Evolutionary conservation across 495 filamentous ascomycete species (phyloP), one percentile per base, ranked within the genome.

Genomic region (Tuber calosporum): DNA sequence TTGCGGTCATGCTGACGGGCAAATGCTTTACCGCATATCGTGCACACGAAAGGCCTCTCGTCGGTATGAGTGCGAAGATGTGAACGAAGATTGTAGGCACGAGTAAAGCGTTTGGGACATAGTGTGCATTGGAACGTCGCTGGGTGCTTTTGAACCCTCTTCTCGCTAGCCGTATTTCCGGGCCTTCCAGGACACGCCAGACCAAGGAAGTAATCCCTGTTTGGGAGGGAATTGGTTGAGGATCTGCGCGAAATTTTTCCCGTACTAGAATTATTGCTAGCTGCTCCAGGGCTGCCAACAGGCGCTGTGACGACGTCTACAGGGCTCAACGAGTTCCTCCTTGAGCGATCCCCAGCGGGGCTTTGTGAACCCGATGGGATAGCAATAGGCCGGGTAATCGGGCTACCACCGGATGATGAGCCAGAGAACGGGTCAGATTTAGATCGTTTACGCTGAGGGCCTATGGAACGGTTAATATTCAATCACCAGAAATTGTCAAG

Each of bases 11-110:
- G 93, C 81, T 96, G 93, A n/a, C 93, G 89, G 30, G 93, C 93
- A 82, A 97, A 97, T 3, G 95, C 95, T 84, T 99, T 99, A 74
- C 93, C 92, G 80, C 95, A 99, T 42, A 98, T 92, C 0, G 92
- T 94, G 76, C 93, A 97, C n/a, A 96, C 92, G 73, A 97, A 97
- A 4, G 93, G 93, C 37, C 93, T 86, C 83, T 97, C 93, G 82
- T 97, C 93, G 0, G 93, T 97, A 81, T 97, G 93, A 0, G 93
- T 96, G 36, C 93, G 92, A 39, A 96, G 85, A 82, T 97, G 93
- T n/a, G 92, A 94, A 11, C 93, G 90, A 26, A 97, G 83, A 74
- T 97, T 97, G 82, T 97, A 95, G 6, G 93, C 93, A 67, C 93
- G 88, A 2, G 93, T 96, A 77, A 95, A 96, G 7, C 90, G 89